Evolutionary conservation across 2,329 filamentous ascomycete species (phyloP).

Genomic region (Xylaria sp.): DNA sequence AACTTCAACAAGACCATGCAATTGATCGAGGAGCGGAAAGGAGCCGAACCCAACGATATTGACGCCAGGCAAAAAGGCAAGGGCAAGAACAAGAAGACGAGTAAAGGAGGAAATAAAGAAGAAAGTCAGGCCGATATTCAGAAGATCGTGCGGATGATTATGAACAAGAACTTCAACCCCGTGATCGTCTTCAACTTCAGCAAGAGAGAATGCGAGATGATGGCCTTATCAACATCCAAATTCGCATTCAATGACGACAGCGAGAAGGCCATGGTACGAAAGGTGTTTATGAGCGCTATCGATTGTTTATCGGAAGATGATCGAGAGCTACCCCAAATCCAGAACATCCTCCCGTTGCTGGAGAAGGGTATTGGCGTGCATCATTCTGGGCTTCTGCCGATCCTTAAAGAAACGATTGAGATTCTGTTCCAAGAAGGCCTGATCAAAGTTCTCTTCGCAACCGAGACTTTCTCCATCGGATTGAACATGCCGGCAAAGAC

Average conservation of each 20-base stretch:
- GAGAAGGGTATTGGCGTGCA: conserved; percentile 94
- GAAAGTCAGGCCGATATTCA: conserved; percentile 80
- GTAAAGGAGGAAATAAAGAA: conserved; percentile 79
- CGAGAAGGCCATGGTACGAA: conserved; percentile 90
- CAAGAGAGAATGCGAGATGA: conserved; percentile 92
- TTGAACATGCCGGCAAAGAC: conserved; percentile 99
- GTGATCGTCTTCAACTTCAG: conserved; percentile 99
- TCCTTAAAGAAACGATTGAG: conserved; percentile 97
- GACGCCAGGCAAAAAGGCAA: conserved; percentile 81
- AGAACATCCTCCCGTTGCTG: conserved; percentile 84
- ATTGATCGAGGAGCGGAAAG: conserved; percentile 83
- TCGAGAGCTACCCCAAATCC: conserved; percentile 83
- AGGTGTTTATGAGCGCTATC: conserved; percentile 92
- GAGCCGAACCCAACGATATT: conserved; percentile 77
- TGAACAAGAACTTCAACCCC: conserved; percentile 95
- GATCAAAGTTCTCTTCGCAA: conserved; percentile 97
- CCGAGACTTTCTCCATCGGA: conserved; percentile 97
- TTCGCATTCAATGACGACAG: conserved; percentile 95
- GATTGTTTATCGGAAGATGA: conserved; percentile 92
- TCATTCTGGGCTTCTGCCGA: conserved; percentile 92
- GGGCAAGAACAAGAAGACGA: conserved; percentile 88
- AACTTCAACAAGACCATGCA: conserved; percentile 98
- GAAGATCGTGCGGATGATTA: conserved; percentile 99
- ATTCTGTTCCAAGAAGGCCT: conserved; percentile 97
- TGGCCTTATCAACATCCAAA: conserved; percentile 83